Evolutionary conservation across 2,329 filamentous ascomycete genomes (phyloP).

Genomic region (Claviceps cyperi): DNA sequence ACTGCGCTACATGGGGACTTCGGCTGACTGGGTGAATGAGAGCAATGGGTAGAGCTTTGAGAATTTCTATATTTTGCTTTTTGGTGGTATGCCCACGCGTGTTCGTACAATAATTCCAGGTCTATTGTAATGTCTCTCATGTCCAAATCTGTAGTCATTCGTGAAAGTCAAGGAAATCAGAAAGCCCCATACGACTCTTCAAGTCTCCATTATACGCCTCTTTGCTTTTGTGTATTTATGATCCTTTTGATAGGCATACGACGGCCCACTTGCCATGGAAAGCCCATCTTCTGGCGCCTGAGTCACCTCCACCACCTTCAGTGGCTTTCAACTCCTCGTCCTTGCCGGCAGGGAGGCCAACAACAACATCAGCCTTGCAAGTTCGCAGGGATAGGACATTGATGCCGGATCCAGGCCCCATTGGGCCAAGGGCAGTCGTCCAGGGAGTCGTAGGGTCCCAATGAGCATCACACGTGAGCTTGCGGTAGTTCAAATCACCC

Average conservation of each 20-base stretch:
- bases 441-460: constrained; percentile 89
- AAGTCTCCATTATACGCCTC: neutral
- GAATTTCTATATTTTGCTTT: neutral
- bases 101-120: neutral
- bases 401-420: constrained; percentile 68
- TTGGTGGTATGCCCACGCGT: neutral
- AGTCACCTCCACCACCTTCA: constrained; percentile 57
- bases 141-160: constrained; percentile 5
- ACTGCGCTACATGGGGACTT: neutral
- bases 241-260: constrained; percentile 37
- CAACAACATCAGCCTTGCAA: constrained; percentile 92
- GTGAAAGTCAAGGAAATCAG: neutral
- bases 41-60: neutral
- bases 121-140: constrained; percentile 1
- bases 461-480: constrained; percentile 65
- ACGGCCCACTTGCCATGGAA: constrained; percentile 97
- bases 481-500: constrained; percentile 92
- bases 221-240: constrained; percentile 8
- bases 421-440: constrained; percentile 65
- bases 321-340: constrained; percentile 64
- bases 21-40: neutral
- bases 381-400: constrained; percentile 80
- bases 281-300: constrained; percentile 68
- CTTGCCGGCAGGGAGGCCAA: constrained; percentile 66
- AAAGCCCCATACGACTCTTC: neutral